Evolutionary conservation across 495 filamentous ascomycete species (phyloP).

Genomic region (Penicillium salamii): DNA sequence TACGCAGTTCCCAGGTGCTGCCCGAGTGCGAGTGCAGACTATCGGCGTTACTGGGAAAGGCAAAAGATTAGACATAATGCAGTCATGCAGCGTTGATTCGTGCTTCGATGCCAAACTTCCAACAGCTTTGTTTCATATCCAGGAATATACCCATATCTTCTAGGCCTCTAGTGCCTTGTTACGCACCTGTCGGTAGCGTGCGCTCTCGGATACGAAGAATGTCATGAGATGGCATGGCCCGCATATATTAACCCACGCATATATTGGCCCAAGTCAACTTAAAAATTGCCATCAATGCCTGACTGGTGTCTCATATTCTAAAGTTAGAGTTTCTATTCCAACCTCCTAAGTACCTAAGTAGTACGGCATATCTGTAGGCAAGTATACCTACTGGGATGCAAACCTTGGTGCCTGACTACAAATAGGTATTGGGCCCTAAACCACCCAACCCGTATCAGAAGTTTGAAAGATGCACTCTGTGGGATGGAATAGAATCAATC

Average conservation of each 20-base stretch:
- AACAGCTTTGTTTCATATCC: constrained; percentile 1
- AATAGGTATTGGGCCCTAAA: constrained; percentile 11
- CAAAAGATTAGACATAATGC: constrained; percentile 23
- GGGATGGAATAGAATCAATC: not conserved
- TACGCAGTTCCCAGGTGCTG: constrained; percentile 3
- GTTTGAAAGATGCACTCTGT: too few relatives aligned
- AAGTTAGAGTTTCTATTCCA: not conserved
- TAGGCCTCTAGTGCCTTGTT: not conserved
- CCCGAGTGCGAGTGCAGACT: constrained; percentile 9
- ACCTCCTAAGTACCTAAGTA: too few relatives aligned
- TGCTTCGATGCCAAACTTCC: constrained; percentile 6
- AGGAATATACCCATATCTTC: constrained; percentile 1
- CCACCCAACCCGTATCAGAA: too few relatives aligned
- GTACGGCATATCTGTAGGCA: not conserved
- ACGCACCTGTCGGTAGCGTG: too few relatives aligned
- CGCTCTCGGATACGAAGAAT: not conserved
- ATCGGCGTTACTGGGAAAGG: constrained; percentile 23
- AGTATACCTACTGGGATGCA: constrained; percentile 9
- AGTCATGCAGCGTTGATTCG: constrained; percentile 22
- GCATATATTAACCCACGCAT: too few relatives aligned
- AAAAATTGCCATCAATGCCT: not conserved
- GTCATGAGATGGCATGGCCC: not conserved
- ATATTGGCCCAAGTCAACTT: not conserved
- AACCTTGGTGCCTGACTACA: constrained; percentile 22
- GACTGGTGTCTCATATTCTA: not conserved